Evolutionary conservation across 1,284 basidiomycete species (phyloP).

Genomic region (Sphagnurus paluster): DNA sequence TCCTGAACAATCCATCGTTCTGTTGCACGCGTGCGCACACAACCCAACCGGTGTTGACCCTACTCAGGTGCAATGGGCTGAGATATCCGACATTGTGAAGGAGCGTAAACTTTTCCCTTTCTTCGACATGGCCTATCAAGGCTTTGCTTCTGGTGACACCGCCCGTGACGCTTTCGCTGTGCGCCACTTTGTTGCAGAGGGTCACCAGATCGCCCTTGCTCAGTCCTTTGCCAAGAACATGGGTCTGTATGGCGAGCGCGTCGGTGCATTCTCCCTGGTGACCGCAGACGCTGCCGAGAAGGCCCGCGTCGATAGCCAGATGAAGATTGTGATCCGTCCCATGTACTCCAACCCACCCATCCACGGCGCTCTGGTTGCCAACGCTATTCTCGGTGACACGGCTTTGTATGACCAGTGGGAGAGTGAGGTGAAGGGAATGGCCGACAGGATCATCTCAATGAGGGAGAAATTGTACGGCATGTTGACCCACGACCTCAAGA

Average conservation of each 20-base stretch:
- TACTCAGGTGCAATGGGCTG: constrained; percentile 90
- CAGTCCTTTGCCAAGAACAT: constrained; percentile 99
- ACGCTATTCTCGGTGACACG: constrained; percentile 76
- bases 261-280: constrained; percentile 91
- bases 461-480: constrained; percentile 81
- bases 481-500: constrained; percentile 80
- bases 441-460: constrained; percentile 96
- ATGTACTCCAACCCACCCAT: constrained; percentile 99
- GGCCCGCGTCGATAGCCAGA: constrained; percentile 87
- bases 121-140: constrained; percentile 98
- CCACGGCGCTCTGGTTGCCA: constrained; percentile 92
- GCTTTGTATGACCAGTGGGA: constrained; percentile 89
- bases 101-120: constrained; percentile 90
- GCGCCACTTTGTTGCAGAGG: constrained; percentile 89
- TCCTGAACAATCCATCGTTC: constrained; percentile 78
- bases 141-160: constrained; percentile 90
- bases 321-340: constrained; percentile 96
- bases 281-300: constrained; percentile 78
- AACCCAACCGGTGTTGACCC: constrained; percentile 99
- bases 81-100: constrained; percentile 87
- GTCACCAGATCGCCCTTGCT: constrained; percentile 83
- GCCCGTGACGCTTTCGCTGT: constrained; percentile 92
- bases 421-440: constrained; percentile 92
- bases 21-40: constrained; percentile 93
- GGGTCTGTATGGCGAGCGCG: constrained; percentile 97